Conservation (phyloP, 108 stramenopile species). For the Ochromonas danica region DNA sequence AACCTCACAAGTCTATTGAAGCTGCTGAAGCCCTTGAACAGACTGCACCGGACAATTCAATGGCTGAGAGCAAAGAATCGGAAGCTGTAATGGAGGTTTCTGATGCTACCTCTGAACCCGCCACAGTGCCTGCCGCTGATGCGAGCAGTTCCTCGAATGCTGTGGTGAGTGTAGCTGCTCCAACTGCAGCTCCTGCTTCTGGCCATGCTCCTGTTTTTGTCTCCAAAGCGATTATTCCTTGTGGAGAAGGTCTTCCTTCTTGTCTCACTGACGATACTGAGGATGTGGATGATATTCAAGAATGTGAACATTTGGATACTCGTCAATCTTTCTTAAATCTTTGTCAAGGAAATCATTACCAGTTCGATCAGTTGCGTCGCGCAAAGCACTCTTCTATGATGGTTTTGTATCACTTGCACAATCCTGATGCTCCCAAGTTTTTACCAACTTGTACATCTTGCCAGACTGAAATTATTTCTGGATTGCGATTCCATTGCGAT, state of each 20-base stretch:
- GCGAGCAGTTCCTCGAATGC: too few species aligned
- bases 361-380: slow-evolving; percentile 91
- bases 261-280: slow-evolving; percentile 56
- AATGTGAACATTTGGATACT: slow-evolving; percentile 78
- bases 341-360: slow-evolving; percentile 95
- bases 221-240: background rate
- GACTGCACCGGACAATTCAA: too few species aligned
- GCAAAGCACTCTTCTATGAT: slow-evolving; percentile 99
- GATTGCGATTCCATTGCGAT: background rate
- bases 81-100: too few species aligned
- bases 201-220: background rate
- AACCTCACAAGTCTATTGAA: background rate
- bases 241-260: background rate
- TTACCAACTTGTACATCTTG: slow-evolving; percentile 52
- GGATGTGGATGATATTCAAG: slow-evolving; percentile 69
- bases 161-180: background rate
- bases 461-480: slow-evolving; percentile 67
- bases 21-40: background rate
- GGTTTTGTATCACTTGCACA: slow-evolving; percentile 96
- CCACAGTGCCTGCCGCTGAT: too few species aligned
- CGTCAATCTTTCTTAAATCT: slow-evolving; percentile 83
- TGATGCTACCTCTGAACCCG: too few species aligned
- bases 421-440: slow-evolving; percentile 90
- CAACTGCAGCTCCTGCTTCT: background rate
- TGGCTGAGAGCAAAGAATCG: too few species aligned